phyloP scores from a whole-genome alignment of 2,329 filamentous ascomycete genomes.

The Bipolaris victoriae region DNA sequence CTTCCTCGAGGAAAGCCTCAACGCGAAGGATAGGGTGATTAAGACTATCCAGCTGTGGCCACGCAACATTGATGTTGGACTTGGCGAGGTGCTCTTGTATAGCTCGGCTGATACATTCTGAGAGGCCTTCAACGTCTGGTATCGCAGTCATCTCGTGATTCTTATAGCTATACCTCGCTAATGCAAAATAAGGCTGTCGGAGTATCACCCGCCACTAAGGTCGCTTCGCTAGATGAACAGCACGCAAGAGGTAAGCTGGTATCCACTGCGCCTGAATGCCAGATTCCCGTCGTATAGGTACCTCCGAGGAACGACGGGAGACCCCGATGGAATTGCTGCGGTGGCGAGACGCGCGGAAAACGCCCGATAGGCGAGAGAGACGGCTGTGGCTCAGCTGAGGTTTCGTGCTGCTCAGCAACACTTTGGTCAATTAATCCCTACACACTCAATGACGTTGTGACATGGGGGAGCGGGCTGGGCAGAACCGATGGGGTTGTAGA shows the following conservation, averaged over 20 bases:
- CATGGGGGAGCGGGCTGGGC: not conserved
- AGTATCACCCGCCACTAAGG: constrained; percentile 7
- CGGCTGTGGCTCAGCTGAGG: not conserved
- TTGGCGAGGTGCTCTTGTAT: constrained; percentile 40
- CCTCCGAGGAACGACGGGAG: not conserved
- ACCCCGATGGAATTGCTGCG: not conserved
- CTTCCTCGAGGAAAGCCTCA: constrained; percentile 44
- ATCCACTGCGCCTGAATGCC: not conserved
- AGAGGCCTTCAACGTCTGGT: constrained; percentile 35
- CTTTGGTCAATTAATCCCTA: constrained; percentile 2
- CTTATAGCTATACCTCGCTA: not conserved
- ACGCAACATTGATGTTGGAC: constrained; percentile 30
- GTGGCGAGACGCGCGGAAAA: not conserved
- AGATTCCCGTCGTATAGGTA: constrained; percentile 4
- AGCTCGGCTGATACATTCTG: constrained; percentile 37
- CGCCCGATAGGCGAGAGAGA: not conserved
- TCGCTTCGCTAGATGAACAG: not conserved
- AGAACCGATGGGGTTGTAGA: constrained; percentile 2
- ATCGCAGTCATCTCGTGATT: constrained; percentile 22
- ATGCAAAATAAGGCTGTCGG: not conserved
- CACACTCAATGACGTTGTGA: not conserved
- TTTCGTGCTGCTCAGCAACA: not conserved
- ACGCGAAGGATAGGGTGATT: constrained; percentile 36
- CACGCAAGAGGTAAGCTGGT: not conserved
- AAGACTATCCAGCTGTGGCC: constrained; percentile 34